Percentiles rank a stretch among this genome's conserved stretches.
Evolutionary conservation across 257 asterid genomes (phyloP).

Genomic region (Solanum bukasovii): DNA sequence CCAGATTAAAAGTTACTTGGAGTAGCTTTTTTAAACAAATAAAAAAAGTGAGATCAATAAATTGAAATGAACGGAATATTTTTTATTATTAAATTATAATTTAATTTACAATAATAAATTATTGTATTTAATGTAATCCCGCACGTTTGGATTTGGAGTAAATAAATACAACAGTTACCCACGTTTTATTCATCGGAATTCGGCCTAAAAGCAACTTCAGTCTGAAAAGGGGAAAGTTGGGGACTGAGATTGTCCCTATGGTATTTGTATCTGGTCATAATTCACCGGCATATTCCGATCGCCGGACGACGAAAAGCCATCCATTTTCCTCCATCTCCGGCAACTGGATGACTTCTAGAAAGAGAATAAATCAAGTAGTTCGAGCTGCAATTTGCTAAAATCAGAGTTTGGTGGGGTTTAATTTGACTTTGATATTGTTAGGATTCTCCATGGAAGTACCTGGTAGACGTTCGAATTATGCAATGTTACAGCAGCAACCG

Average conservation of each 20-base stretch:
- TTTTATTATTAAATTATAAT: too few relatives aligned
- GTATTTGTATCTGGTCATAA: background rate
- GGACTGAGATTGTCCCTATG: background rate
- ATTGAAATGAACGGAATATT: too few relatives aligned
- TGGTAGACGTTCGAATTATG: constrained; percentile 64
- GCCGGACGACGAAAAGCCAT: background rate
- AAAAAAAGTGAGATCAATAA: too few relatives aligned
- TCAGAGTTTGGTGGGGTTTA: background rate
- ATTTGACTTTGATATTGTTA: background rate
- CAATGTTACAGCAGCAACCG: constrained; percentile 6
- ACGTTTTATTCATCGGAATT: background rate
- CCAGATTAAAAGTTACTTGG: background rate
- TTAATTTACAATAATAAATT: too few relatives aligned
- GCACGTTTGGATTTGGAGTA: background rate
- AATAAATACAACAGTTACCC: background rate
- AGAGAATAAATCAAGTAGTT: background rate
- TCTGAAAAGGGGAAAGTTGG: background rate
- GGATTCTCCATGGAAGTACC: constrained; percentile 57
- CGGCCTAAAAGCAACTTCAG: background rate
- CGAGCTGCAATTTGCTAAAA: background rate
- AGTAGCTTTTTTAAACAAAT: too few relatives aligned
- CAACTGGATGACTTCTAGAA: background rate
- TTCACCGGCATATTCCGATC: background rate
- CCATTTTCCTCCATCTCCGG: background rate
- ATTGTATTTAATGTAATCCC: background rate